Evolutionary conservation across 495 filamentous ascomycete genomes (phyloP).

Genomic region (Podospora pseudopauciseta): DNA sequence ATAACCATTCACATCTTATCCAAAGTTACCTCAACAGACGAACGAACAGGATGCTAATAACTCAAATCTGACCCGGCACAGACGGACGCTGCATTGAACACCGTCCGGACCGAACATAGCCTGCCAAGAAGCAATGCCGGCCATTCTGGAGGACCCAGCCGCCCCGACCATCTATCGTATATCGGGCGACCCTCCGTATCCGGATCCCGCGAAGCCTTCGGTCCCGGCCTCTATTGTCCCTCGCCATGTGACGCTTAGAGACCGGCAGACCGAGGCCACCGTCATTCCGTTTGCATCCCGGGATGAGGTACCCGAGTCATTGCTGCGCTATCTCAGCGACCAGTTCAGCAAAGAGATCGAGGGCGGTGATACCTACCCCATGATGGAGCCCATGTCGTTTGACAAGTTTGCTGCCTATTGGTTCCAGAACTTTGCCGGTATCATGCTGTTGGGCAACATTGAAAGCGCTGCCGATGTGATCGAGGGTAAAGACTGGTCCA

Average conservation of each 20-base stretch:
- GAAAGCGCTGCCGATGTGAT: constrained; percentile 53
- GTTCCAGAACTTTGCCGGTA: constrained; percentile 91
- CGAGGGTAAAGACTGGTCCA: constrained; percentile 76
- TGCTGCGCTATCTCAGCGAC: constrained; percentile 76
- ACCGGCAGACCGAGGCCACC: constrained; percentile 86
- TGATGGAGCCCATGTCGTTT: constrained; percentile 73
- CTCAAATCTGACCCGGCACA: background rate
- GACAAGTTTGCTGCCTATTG: constrained; percentile 82
- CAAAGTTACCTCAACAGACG: background rate
- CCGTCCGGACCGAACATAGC: constrained; percentile 16
- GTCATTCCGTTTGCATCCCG: constrained; percentile 80
- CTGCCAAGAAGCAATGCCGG: constrained; percentile 60
- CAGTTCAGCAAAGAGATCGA: constrained; percentile 94
- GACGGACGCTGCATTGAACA: constrained; percentile 4
- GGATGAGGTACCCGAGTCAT: constrained; percentile 66
- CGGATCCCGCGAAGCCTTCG: constrained; percentile 55
- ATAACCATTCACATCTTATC: too few relatives aligned
- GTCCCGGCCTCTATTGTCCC: constrained; percentile 68
- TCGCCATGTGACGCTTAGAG: constrained; percentile 83
- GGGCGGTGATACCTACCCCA: constrained; percentile 93
- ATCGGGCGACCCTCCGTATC: constrained; percentile 60
- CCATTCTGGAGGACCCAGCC: constrained; percentile 77
- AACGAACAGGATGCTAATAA: background rate
- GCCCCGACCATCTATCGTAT: constrained; percentile 58
- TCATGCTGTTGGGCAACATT: constrained; percentile 87